Base-by-base conservation (phyloP, 768 basidiomycete genomes). In the Coprinopsis cinerea region DNA sequence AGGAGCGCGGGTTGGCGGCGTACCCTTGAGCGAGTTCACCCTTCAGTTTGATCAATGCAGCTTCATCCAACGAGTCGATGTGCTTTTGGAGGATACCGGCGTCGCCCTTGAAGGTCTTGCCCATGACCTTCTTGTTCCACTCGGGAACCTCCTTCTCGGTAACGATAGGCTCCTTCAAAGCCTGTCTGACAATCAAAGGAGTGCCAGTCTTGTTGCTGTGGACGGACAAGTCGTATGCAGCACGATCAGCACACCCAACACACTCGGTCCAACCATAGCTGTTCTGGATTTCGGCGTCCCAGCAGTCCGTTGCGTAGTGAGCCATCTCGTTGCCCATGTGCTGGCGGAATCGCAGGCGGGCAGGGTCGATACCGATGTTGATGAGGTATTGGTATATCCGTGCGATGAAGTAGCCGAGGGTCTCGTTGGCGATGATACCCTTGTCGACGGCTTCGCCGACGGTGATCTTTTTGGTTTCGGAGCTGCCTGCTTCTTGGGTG, bases 291-390 rank as follows among this genome's bases (percentile, higher is more conserved):
- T 99, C 96, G 36, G 94, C 96, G 63, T 99, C 96, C 96, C 96
- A 99, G 68, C 96, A 99, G 69, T 98, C 95, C 32, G 92, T 81
- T 48, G 96, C 95, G 65, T 99, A 99, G 67, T 98, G 96, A 1
- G 96, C 96, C 95, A 98, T 98, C 74, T 98, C 96, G 69, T 98
- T 99, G 30, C 70, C 78, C 96, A 98, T 98, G 66, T 99, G 96
- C 62, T 99, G 96, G 27, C 96, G 78, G 80, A 97, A 98, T 46
- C 96, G 81, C 55, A 97, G 72, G 6, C 92, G 81, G 41, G 62
- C 54, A 13, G 85, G 83, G 71, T 94, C 75, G 67, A 99, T 86
- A 53, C 95, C 96, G 61, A 98, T 91, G 68, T 88, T 88, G 57
- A 83, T 59, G 44, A 98, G 75, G 78, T 94, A 98, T 53, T 84